Base-by-base conservation (phyloP, 2,329 filamentous ascomycete species). In the Ascocoryne sarcoides region DNA sequence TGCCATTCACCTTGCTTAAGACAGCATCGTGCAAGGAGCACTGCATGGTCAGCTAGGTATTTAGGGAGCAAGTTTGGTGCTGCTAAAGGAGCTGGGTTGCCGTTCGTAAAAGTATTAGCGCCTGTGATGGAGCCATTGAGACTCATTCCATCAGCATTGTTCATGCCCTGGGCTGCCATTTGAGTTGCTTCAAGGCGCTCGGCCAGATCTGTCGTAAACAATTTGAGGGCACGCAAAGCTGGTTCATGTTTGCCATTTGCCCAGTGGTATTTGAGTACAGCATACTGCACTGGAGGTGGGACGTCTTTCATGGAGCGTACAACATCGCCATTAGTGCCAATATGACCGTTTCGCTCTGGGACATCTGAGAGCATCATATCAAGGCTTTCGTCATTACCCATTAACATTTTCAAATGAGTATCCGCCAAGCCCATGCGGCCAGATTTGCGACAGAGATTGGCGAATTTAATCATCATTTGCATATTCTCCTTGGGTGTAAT, bases 381-480 rank as follows among this genome's bases (percentile, higher is more conserved):
- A 15, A 83, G 67, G 23, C 73, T 69, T 15, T 75, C 70, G 10
- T 87, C 78, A 35, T 72, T 78, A 19, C 82, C 84, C 41, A 95
- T 82, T n/a, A 98, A 70, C 46, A 87, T 86, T 60, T 92, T 89
- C 39, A 99, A 68, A 9, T 89, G 93, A 65, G 95, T 93, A 65
- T 98, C 92, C 1, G 92, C 92, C 36, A 99, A 75, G 8, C 92
- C 90, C 72, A 90, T 89, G 20, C 92, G 83, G 43, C 87, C 84
- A 32, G 90, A 95, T 63, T 98, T 99, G 55, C 93, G 84, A 63
- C 93, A 99, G 4, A 98, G 76, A 55, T 96, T 98, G 55, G 92
- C 86, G 60, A 95, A 98, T 61, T 98, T 99, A 69, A 98, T 96
- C 80, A 89, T 95, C 88, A 98, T 98, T 56, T 94, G 85, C 70